phyloP scores from a whole-genome alignment of 2,329 filamentous ascomycete genomes.

The Sporothrix brasiliensis region DNA sequence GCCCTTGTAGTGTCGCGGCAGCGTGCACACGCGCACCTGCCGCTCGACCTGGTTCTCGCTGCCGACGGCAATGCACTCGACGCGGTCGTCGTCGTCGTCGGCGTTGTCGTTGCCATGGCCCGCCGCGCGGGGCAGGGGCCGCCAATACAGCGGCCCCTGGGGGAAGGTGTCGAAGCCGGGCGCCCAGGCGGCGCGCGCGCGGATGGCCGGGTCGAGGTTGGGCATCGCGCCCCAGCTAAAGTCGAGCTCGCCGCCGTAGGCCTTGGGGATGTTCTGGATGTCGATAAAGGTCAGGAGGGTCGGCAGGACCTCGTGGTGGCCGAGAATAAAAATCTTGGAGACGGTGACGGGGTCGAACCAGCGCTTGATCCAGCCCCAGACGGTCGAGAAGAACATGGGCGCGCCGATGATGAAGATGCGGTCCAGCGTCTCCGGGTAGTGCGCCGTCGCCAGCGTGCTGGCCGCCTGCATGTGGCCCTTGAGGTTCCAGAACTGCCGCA shows the following conservation, averaged over 20 bases:
- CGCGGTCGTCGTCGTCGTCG: conserved; percentile 46
- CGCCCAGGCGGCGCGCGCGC: conserved; percentile 56
- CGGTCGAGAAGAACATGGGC: conserved; percentile 85
- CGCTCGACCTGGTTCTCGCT: conserved; percentile 51
- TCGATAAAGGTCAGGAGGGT: conserved; percentile 84
- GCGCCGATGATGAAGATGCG: conserved; percentile 75
- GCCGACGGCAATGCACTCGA: conserved; percentile 60
- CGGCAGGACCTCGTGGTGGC: conserved; percentile 69
- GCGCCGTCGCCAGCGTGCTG: conserved; percentile 81
- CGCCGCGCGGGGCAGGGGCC: conserved; percentile 42
- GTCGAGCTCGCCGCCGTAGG: conserved; percentile 85
- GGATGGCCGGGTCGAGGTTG: conserved; percentile 66
- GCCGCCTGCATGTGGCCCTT: conserved; percentile 94
- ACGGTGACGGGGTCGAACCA: conserved; percentile 95
- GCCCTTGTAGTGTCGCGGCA: conserved; percentile 49
- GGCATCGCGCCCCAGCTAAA: conserved; percentile 78
- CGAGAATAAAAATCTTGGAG: conserved; percentile 93
- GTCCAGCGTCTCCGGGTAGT: conserved; percentile 93
- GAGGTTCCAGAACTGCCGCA: conserved; percentile 96
- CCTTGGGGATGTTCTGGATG: conserved; percentile 77
- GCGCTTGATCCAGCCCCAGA: conserved; percentile 93
- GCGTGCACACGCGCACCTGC: conserved; percentile 54
- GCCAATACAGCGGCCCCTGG: conserved; percentile 61
- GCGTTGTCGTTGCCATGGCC: background rate
- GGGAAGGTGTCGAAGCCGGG: conserved; percentile 58